These are phyloP conservation scores for Penicillium thymicola DNA, from an alignment of 2,329 filamentous ascomycete species.

Conservation along the genomic window DNA sequence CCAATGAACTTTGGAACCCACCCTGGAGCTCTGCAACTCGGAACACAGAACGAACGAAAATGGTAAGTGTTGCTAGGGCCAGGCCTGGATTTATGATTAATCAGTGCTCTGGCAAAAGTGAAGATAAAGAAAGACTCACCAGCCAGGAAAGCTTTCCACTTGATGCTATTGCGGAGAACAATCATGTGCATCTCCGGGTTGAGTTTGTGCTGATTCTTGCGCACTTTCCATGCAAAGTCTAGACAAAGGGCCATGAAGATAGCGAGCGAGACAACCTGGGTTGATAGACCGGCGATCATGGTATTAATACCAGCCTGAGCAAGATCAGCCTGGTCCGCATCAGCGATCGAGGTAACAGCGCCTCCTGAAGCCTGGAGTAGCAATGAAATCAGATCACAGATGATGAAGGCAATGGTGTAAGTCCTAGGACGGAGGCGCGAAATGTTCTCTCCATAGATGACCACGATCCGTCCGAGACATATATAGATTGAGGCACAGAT, in stretches of 20 bases:
- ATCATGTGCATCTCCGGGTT: not conserved
- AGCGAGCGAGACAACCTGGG: constrained; percentile 58
- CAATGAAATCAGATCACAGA: constrained; percentile 61
- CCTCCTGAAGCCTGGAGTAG: constrained; percentile 60
- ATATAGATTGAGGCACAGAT: not conserved
- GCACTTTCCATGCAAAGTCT: not conserved
- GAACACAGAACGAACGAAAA: constrained; percentile 48
- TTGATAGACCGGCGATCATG: constrained; percentile 62
- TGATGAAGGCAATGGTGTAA: constrained; percentile 53
- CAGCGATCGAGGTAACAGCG: constrained; percentile 50
- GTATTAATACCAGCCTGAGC: constrained; percentile 54
- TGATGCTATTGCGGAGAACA: not conserved
- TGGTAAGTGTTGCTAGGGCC: constrained; percentile 19
- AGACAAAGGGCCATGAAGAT: constrained; percentile 44
- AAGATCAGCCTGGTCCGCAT: constrained; percentile 24
- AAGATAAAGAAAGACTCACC: not conserved
- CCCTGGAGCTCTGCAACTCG: constrained; percentile 49
- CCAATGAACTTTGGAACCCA: constrained; percentile 47
- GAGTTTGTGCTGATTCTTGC: not conserved
- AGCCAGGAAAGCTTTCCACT: not conserved
- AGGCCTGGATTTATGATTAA: not conserved
- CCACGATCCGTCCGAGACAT: not conserved
- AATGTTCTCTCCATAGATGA: constrained; percentile 10
- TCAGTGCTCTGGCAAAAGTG: not conserved
- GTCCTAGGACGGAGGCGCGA: constrained; percentile 33